These are phyloP conservation scores for Leishmania gerbilli DNA, from an alignment of 208 protist species.

Conservation along the genomic window DNA sequence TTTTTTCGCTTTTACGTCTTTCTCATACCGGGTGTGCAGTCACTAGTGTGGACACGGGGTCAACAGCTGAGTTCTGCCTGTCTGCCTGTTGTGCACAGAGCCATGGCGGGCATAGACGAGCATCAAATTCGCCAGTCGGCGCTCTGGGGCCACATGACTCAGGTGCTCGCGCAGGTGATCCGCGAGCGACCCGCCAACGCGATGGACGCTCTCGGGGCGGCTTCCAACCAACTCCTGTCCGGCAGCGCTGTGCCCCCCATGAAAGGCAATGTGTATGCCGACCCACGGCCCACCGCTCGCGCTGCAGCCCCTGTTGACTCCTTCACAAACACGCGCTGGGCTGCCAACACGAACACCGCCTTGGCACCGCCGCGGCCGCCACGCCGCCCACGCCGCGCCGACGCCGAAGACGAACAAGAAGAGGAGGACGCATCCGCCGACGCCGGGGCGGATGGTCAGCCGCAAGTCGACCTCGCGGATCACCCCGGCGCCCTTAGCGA, in stretches of 20 bases:
- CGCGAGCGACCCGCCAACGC: conserved; percentile 68
- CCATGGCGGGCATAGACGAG: conserved; percentile 59
- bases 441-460: conserved; percentile 22
- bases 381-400: conserved; percentile 54
- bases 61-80: background rate
- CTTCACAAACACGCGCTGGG: conserved; percentile 73
- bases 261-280: conserved; percentile 56
- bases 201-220: conserved; percentile 68
- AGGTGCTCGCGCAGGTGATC: conserved; percentile 75
- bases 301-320: conserved; percentile 63
- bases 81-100: background rate
- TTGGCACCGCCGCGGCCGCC: conserved; percentile 72
- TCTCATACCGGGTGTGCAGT: background rate
- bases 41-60: background rate
- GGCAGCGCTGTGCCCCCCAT: conserved; percentile 71
- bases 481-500: conserved; percentile 77
- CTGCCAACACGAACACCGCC: conserved; percentile 65
- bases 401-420: conserved; percentile 74
- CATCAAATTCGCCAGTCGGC: conserved; percentile 71
- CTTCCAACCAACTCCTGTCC: conserved; percentile 70
- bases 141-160: conserved; percentile 87
- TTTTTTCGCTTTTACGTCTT: background rate
- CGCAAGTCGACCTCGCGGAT: conserved; percentile 47
- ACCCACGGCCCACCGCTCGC: conserved; percentile 55
- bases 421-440: conserved; percentile 20